Evolutionary conservation across 495 filamentous ascomycete genomes (phyloP).

Genomic region (Penicillium ochrochloron): DNA sequence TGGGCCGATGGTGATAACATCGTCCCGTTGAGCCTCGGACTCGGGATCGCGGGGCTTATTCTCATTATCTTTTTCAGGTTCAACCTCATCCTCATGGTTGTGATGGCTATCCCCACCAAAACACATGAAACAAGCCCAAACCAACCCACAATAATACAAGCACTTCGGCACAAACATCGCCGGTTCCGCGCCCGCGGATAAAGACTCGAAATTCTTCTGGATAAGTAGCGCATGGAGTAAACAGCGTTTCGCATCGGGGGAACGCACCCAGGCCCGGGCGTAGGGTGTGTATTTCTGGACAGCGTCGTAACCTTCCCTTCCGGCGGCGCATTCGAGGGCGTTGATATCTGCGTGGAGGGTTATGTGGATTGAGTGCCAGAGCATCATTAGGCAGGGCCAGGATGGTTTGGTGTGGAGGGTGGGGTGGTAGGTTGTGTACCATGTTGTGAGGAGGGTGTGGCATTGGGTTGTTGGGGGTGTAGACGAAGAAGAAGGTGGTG

Average conservation of each 20-base stretch:
- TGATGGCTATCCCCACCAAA: conserved; percentile 5
- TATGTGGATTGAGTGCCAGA: conserved; percentile 42
- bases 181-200: conserved; percentile 25
- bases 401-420: conserved; percentile 1
- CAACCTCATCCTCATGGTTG: background rate
- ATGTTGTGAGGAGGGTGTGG: conserved; percentile 15
- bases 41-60: background rate
- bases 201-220: conserved; percentile 22
- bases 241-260: conserved; percentile 20
- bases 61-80: background rate
- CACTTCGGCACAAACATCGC: conserved; percentile 28
- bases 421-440: conserved; percentile 18
- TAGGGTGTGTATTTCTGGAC: conserved; percentile 8
- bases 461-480: background rate
- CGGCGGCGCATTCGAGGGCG: conserved; percentile 30
- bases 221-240: conserved; percentile 28
- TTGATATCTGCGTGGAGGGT: conserved; percentile 32
- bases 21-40: background rate
- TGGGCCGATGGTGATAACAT: background rate
- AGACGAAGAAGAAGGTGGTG: background rate
- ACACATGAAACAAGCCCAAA: conserved; percentile 23
- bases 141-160: conserved; percentile 25
- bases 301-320: conserved; percentile 27
- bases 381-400: conserved; percentile 29
- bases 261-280: conserved; percentile 19